phyloP scores from a whole-genome alignment of 371 early-diverging fungal species.

The Amoeboaphelidium protococcarum region DNA sequence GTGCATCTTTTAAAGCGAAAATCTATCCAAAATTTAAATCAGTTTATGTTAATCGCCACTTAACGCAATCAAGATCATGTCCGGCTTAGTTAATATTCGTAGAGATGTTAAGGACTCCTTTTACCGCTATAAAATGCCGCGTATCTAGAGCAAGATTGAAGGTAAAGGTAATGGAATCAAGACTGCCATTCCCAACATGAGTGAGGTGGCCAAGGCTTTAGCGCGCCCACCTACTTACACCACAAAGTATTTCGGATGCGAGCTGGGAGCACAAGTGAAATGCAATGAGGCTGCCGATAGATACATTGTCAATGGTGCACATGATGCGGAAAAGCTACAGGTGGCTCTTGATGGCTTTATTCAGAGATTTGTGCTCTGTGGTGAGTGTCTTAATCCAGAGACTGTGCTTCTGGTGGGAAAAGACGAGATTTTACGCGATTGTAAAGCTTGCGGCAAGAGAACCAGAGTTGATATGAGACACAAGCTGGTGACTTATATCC shows the following conservation, averaged over 20 bases:
- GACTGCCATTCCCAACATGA: slow-evolving; percentile 94
- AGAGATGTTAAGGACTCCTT: slow-evolving; percentile 39
- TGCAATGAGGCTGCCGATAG: slow-evolving; percentile 33
- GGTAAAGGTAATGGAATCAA: slow-evolving; percentile 98
- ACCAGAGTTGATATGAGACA: slow-evolving; percentile 65
- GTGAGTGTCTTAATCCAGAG: slow-evolving; percentile 90
- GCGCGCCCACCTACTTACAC: slow-evolving; percentile 56
- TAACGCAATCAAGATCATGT: too few relatives aligned
- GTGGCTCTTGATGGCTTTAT: slow-evolving; percentile 77
- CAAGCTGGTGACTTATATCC: slow-evolving; percentile 58
- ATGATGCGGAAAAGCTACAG: slow-evolving; percentile 73
- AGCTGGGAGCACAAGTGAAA: slow-evolving; percentile 85
- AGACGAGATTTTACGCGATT: slow-evolving; percentile 34
- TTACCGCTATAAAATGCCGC: slow-evolving; percentile 99
- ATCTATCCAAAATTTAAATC: too few relatives aligned
- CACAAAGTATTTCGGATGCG: slow-evolving; percentile 85
- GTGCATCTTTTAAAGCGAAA: too few relatives aligned
- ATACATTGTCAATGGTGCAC: slow-evolving; percentile 92
- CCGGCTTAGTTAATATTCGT: too few relatives aligned
- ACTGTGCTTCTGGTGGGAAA: slow-evolving; percentile 29
- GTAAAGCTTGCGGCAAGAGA: slow-evolving; percentile 80
- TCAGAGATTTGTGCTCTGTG: slow-evolving; percentile 86
- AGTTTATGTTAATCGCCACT: too few relatives aligned
- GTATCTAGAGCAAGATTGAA: slow-evolving; percentile 44
- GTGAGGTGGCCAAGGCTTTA: slow-evolving; percentile 75